Base-by-base conservation (phyloP, 768 basidiomycete species). In the Cyathus striatus region DNA sequence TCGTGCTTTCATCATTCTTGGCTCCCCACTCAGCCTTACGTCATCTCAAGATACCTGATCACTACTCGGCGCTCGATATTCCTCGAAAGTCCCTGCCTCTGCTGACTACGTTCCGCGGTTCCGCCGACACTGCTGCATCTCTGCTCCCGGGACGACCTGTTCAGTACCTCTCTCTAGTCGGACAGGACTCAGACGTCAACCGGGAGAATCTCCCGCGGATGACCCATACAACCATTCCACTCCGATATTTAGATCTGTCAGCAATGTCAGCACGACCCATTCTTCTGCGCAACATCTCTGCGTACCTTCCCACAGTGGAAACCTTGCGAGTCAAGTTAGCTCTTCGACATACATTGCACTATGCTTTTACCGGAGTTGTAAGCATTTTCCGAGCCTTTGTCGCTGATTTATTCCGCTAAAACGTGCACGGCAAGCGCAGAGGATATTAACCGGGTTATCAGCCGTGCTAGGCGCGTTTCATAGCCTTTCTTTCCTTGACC, bases 61-160 rank as follows among this genome's bases (percentile, higher is more conserved):
- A 72, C 47, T 63, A 65, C 45, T 51, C 66, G 24, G 53, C 64
- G 6, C 62, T 81, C 22, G 46, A 53, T 41, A 62, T 80, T 22
- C 60, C 66, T 5, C 52, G 67, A n/a, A 43, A 53, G 43, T 70
- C 73, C 41, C 63, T 83, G 16, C 75, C 76, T 4, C 49, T 48
- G 37, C 69, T 86, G 18, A 51, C 66, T 10, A 69, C 70, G 40
- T 83, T 83, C 69, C 77, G 79, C 43, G 82, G 82, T 45, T 69
- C 73, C 24, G 71, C 80, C 43, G 68, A 69, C 54, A 67, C 75
- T n/a, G 81, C 81, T 2, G 79, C 79, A 37, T 60, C 66, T 14
- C 52, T 84, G 37, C 71, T 83, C 41, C 83, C 81, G 4, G 79
- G 79, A 16, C 65, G 83, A 17, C 79, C 80, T 3, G 74, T 84